These are phyloP conservation scores for Botrytis aclada DNA, from an alignment of 2,329 filamentous ascomycete species.

Conservation along the genomic window DNA sequence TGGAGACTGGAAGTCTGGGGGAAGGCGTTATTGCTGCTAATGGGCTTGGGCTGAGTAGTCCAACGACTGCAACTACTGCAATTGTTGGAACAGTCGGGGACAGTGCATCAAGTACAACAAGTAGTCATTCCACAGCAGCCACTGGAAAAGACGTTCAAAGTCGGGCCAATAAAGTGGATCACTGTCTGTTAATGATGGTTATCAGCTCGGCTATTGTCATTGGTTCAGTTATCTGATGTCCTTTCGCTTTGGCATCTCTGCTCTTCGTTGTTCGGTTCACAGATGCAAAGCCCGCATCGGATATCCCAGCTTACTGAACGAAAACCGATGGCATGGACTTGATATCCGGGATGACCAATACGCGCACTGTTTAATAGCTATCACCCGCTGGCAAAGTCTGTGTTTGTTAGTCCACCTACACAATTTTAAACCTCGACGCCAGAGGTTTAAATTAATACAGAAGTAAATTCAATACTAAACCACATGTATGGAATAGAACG, in stretches of 20 bases:
- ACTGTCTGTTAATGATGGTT: not conserved
- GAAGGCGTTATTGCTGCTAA: not conserved
- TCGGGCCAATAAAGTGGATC: not conserved
- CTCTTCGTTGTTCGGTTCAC: not conserved
- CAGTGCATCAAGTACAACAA: not conserved
- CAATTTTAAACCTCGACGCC: too few relatives aligned
- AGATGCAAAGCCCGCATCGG: not conserved
- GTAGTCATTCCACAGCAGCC: not conserved
- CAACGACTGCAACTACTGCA: not conserved
- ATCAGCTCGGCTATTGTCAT: not conserved
- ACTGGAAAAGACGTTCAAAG: not conserved
- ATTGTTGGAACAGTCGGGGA: too few relatives aligned
- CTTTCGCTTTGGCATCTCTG: not conserved
- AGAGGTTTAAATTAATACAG: not conserved
- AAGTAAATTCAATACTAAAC: not conserved
- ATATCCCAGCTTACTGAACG: not conserved
- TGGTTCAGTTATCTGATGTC: not conserved
- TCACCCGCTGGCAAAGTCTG: not conserved
- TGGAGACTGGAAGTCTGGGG: not conserved
- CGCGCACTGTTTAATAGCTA: not conserved
- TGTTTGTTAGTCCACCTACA: not conserved
- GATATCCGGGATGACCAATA: not conserved
- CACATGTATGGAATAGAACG: not conserved
- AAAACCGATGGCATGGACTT: fast-evolving
- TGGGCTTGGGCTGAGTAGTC: not conserved